Evolutionary conservation across 805 yeast genomes (phyloP), one percentile per base, ranked within the genome.

Genomic region (Nakazawaea siamensis): DNA sequence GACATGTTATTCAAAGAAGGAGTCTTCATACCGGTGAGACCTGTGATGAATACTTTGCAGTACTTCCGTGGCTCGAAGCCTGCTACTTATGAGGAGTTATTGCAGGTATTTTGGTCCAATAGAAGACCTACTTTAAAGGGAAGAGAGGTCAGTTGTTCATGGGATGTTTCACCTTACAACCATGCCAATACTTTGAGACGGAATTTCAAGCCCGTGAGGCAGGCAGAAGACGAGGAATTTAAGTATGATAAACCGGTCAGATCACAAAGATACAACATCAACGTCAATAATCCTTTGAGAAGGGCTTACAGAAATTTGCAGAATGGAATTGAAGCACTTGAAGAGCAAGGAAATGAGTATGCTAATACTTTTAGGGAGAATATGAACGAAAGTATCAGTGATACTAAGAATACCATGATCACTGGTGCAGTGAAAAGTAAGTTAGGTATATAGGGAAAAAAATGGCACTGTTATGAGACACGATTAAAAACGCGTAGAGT

Each of bases 51-150:
- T 24, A 72, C 92, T 0, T 62, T 83, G 29, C 90, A 80, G 54
- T 83, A 96, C 92, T 84, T 92, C 5, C 74, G 80, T 44, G 96
- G 96, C 3, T 61, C 80, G 0, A 73, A 74, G 14, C 66, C 68
- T 41, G 68, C 80, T n/a, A 60, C 76, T 2, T 54, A 69, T 16
- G 64, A 68, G 1, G 94, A 84, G 42, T 62, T 92, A 34, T 79
- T 81, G 39, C 36, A 49, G 10, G 50, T 85, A 29, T 66, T 90
- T 25, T 84, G 82, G 4, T 97, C 97, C 1, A 79, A 78, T 0
- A 72, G 74, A 35, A 68, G 95, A 43, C 75, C 80, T 29, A 59
- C 67, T 15, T 64, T 79, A 1, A 76, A 73, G 48, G 65, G 68
- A 35, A 61, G 64, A 18, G 94, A 84, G 45, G 71, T 77, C 34